A percentile compares a stretch with the other conserved stretches of the same genome.
These are phyloP conservation scores for Neonectria ditissima DNA, from an alignment of 2,329 filamentous ascomycete genomes.

Conservation along the genomic window DNA sequence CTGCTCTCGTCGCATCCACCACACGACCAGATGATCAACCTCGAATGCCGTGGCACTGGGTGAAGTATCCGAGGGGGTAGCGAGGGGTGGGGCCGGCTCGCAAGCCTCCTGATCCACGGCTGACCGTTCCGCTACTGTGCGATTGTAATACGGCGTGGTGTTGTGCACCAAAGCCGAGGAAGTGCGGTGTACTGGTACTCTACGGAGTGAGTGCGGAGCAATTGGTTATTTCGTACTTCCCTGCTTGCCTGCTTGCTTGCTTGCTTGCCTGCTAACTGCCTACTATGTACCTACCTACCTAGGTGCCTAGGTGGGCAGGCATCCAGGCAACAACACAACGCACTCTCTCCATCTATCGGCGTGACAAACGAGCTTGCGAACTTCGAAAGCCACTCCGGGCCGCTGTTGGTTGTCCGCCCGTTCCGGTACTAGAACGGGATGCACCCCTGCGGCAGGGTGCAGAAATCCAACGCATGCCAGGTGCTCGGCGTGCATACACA, in stretches of 20 bases:
- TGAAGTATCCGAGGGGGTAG: not conserved
- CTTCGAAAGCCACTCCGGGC: not conserved
- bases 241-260: not conserved
- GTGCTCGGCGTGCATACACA: constrained; percentile 4
- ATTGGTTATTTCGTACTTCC: too few relatives aligned
- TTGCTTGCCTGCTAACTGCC: not conserved
- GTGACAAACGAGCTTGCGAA: not conserved
- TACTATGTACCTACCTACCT: too few relatives aligned
- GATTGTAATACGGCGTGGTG: not conserved
- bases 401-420: not conserved
- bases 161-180: not conserved
- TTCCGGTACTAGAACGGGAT: constrained; percentile 8
- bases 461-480: not conserved
- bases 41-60: not conserved
- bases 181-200: not conserved
- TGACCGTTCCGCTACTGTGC: not conserved
- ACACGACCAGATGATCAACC: constrained; percentile 2
- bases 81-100: not conserved
- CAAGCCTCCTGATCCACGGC: not conserved
- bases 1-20: not conserved
- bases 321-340: not conserved
- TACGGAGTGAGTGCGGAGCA: not conserved
- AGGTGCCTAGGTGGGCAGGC: too few relatives aligned
- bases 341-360: not conserved
- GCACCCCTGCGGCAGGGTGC: constrained; percentile 14